Evolutionary conservation across 176 grass and related monocot species (phyloP).

Genomic region (Saccharum spontaneum): DNA sequence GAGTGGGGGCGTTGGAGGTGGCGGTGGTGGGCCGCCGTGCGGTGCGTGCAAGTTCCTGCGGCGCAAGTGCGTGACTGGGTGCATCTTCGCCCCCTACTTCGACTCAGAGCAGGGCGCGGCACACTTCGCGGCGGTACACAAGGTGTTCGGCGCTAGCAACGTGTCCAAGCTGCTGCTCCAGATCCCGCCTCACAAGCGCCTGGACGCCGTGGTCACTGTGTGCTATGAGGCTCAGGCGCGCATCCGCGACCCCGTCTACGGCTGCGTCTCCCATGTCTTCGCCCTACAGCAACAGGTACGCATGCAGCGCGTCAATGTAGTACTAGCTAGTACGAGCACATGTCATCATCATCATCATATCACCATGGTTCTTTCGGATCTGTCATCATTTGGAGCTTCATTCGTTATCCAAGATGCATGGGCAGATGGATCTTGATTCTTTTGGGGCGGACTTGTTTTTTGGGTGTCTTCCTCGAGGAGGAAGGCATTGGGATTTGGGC

Average conservation of each 20-base stretch:
- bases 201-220: constrained; percentile 92
- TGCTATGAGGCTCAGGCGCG: constrained; percentile 94
- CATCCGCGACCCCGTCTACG: constrained; percentile 92
- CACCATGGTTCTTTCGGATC: background rate
- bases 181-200: constrained; percentile 82
- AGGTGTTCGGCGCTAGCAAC: constrained; percentile 98
- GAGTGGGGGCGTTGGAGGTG: background rate
- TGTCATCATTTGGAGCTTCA: too few relatives aligned
- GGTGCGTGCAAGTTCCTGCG: constrained; percentile 98
- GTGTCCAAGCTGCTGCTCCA: constrained; percentile 95
- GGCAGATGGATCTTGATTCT: constrained; percentile 7
- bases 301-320: too few relatives aligned
- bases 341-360: background rate
- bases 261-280: constrained; percentile 94
- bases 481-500: background rate
- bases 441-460: background rate
- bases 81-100: constrained; percentile 97
- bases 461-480: constrained; percentile 17
- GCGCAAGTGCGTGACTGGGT: constrained; percentile 90
- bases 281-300: constrained; percentile 89
- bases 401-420: too few relatives aligned
- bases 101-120: constrained; percentile 93
- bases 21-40: constrained; percentile 58
- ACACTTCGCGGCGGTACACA: constrained; percentile 96
- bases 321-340: background rate